Percentiles rank a stretch among this genome's conserved stretches.
phyloP scores from a whole-genome alignment of 352 stramenopile genomes.

The Phytophthora ramorum region DNA sequence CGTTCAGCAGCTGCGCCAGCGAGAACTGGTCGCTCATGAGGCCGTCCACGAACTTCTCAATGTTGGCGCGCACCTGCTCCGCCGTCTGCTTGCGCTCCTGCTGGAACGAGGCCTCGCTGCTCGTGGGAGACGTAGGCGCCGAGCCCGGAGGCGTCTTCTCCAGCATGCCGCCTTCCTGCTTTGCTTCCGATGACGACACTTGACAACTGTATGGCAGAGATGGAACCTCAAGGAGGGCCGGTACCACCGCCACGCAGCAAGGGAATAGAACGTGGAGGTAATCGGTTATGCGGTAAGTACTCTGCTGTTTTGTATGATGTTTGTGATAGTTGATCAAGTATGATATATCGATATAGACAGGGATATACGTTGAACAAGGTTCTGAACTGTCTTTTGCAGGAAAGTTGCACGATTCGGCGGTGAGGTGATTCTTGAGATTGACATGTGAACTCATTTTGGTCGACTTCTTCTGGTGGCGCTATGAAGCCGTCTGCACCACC shows the following conservation, averaged over 20 bases:
- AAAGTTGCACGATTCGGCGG: background rate
- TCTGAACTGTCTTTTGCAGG: background rate
- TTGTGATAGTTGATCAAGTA: too few relatives aligned
- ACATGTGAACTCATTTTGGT: background rate
- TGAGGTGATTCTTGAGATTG: background rate
- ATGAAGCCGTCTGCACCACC: too few relatives aligned
- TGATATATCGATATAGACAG: background rate
- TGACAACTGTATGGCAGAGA: background rate
- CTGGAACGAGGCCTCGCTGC: conserved; percentile 40
- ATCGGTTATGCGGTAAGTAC: too few relatives aligned
- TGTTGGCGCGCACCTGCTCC: conserved; percentile 69
- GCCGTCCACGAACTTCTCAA: conserved; percentile 87
- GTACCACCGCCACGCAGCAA: conserved; percentile 6
- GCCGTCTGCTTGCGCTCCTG: conserved; percentile 59
- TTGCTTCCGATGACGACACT: background rate
- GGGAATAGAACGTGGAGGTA: background rate
- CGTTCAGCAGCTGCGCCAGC: conserved; percentile 76
- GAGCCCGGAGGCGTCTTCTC: conserved; percentile 48
- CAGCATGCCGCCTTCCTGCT: conserved; percentile 31
- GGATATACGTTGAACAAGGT: background rate
- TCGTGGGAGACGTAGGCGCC: conserved; percentile 25
- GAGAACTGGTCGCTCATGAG: conserved; percentile 71
- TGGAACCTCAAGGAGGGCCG: conserved; percentile 3
- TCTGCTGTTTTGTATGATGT: too few relatives aligned
- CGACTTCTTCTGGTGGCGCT: too few relatives aligned